Conservation (phyloP, 345 rosid species). For the Citrus reticulata region DNA sequence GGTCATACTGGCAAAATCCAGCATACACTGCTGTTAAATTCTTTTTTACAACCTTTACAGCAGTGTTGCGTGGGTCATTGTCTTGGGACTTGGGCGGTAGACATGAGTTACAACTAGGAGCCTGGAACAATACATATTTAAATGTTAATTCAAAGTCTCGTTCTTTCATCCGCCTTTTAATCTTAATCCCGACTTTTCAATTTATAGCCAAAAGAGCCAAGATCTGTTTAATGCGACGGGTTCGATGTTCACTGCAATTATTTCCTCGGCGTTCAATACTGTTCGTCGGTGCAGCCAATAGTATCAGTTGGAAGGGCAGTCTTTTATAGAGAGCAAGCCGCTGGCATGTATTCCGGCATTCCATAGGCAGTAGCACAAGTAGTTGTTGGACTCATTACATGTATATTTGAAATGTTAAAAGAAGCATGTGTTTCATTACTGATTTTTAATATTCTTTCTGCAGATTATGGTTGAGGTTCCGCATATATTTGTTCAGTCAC, state of each 20-base stretch:
- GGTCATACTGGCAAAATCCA: conserved; percentile 79
- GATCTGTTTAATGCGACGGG: conserved; percentile 70
- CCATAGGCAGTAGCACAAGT: conserved; percentile 47
- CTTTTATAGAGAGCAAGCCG: conserved; percentile 14
- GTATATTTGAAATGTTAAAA: not conserved
- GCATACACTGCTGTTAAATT: conserved; percentile 65
- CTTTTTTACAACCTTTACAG: conserved; percentile 47
- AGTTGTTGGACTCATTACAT: not conserved
- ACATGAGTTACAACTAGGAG: conserved; percentile 30
- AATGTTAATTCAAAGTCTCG: not conserved
- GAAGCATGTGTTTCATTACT: too few relatives aligned
- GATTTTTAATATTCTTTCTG: not conserved
- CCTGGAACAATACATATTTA: too few relatives aligned
- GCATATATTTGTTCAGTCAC: too few relatives aligned
- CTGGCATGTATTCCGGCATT: conserved; percentile 51
- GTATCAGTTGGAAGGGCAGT: conserved; percentile 39
- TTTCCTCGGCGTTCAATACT: conserved; percentile 71
- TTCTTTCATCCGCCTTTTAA: not conserved
- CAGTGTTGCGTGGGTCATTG: conserved; percentile 61
- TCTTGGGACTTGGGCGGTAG: conserved; percentile 72
- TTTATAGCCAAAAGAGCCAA: conserved; percentile 32
- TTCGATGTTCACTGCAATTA: conserved; percentile 69
- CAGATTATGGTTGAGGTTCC: too few relatives aligned
- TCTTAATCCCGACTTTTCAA: not conserved
- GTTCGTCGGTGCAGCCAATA: conserved; percentile 57